Base-by-base conservation (phyloP, 441 rosid species). In the Adansonia gregorii region DNA sequence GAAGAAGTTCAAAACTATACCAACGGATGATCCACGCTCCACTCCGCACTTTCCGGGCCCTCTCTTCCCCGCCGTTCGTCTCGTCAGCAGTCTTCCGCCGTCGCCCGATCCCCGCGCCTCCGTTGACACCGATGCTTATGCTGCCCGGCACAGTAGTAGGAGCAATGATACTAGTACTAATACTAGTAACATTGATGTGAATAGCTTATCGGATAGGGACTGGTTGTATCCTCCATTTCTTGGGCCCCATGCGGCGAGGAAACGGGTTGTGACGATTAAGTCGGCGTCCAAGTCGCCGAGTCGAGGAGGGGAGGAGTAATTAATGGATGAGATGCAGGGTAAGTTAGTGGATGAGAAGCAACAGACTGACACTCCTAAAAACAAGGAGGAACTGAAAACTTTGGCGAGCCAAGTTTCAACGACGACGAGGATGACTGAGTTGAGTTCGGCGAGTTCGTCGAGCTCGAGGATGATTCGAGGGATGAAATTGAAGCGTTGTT, bases 171-270 rank as follows among this genome's bases (percentile, higher is more conserved):
- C 14, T 41, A 9, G 3, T 17, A 43, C 1, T 67, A 67, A 43
- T 61, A 35, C 19, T 27, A 69, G 19, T 10, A 24, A 41, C 48
- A 4, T 17, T 10, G 78, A n/a, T 27, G 27, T 17, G 31, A 67
- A 41, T 39, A 73, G 78, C 61, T 83, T 83, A 45, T 80, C 86
- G 35, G 88, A 78, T 27, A 82, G 93, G 64, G 94, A 89, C 68
- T 89, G 92, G 93, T 79, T 91, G 75, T 89, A 80, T 74, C 93
- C 92, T 11, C 82, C 90, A 11, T 91, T 87, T 67, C 87, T 89
- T 20, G 91, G 95, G 27, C 81, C 89, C 0, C 88, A 89, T 64
- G 85, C 81, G 74, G 85, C 85, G 6, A 80, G 88, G 20, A 83
- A 78, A 74, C 84, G 87, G 48, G 78, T 81, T n/a, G 83, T 83